Percentiles rank a stretch among this genome's conserved stretches.
phyloP scores from a whole-genome alignment of 2,329 filamentous ascomycete genomes.

The Penicillium sp. region DNA sequence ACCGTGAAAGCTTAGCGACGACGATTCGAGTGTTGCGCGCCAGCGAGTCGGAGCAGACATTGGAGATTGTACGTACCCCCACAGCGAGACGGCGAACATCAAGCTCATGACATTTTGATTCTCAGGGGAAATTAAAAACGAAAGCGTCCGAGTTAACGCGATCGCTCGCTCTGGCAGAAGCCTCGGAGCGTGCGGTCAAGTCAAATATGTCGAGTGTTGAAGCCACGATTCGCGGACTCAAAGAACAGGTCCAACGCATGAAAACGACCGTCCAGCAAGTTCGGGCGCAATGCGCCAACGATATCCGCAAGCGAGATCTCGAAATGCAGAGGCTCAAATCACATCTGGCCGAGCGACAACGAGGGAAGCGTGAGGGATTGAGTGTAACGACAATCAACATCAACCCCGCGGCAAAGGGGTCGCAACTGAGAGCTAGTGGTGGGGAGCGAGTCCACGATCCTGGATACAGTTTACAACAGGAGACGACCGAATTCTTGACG shows the following conservation, averaged over 20 bases:
- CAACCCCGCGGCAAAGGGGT: conserved; percentile 48
- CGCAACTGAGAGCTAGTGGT: conserved; percentile 37
- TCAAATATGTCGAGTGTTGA: conserved; percentile 76
- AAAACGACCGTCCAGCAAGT: conserved; percentile 83
- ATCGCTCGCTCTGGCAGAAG: conserved; percentile 65
- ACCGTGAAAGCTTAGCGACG: conserved; percentile 80
- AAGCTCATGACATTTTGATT: conserved; percentile 1
- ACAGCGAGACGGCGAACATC: background rate
- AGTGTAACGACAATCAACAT: conserved; percentile 57
- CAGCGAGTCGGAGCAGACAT: conserved; percentile 74
- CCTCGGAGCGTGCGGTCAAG: conserved; percentile 73
- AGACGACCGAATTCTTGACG: conserved; percentile 91
- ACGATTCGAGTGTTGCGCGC: conserved; percentile 77
- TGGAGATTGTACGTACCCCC: conserved; percentile 63
- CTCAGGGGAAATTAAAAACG: conserved; percentile 59
- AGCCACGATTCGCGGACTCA: conserved; percentile 73
- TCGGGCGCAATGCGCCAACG: conserved; percentile 83
- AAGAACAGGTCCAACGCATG: conserved; percentile 80
- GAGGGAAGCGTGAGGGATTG: conserved; percentile 62
- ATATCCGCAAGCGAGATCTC: conserved; percentile 86
- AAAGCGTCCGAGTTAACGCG: conserved; percentile 63
- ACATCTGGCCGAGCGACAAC: conserved; percentile 74
- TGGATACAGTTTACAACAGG: conserved; percentile 75
- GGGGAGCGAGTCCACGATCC: conserved; percentile 58
- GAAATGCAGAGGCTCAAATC: conserved; percentile 89